Evolutionary conservation across 78 protist species (phyloP), one percentile per base, ranked within the genome.

Genomic region (Dictyostelium purpureum): DNA sequence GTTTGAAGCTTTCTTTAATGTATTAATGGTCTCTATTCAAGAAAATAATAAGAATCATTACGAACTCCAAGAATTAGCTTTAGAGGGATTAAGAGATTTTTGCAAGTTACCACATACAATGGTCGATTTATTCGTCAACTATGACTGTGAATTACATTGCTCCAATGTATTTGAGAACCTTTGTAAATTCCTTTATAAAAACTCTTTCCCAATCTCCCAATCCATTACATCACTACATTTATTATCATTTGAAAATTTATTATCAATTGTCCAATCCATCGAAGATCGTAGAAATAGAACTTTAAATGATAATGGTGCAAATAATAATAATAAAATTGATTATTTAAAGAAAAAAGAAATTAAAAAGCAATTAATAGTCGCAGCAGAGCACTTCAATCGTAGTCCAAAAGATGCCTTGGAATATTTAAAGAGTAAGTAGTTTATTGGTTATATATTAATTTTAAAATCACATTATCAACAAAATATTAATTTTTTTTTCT

Each of bases 131-230:
- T 96, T 77, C 75, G 59, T 87, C 78, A 89, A 94, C 77, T 96
- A 85, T 71, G 98, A 96, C 57, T 96, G 98, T 54, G 96, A 95
- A 66, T 24, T 89, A 21, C 77, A 90, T 61, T 80, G 94, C 56
- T 52, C 93, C 67, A 95, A 96, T 78, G 78, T 94, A 2, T 94
- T 96, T 73, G 96, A 96, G 43, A 63, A 45, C 28, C 56, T 95
- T 10, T 78, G 95, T 65, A 83, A 94, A 57, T 87, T 61, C 31
- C 89, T 96, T 33, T 63, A 90, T 83, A 94, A 93, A 74, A 63
- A 87, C 40, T 76, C 92, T 12, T 89, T 90, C 65, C 97, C 97
- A 21, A 31, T 81, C 18, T 52, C 90, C 1, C 89, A 90, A 2
- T 61, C 66, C 14, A 77, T 95, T 26, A 87, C 79, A 66, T 49